Conservation (phyloP, 345 rosid species). For the Bruguiera parviflora region DNA sequence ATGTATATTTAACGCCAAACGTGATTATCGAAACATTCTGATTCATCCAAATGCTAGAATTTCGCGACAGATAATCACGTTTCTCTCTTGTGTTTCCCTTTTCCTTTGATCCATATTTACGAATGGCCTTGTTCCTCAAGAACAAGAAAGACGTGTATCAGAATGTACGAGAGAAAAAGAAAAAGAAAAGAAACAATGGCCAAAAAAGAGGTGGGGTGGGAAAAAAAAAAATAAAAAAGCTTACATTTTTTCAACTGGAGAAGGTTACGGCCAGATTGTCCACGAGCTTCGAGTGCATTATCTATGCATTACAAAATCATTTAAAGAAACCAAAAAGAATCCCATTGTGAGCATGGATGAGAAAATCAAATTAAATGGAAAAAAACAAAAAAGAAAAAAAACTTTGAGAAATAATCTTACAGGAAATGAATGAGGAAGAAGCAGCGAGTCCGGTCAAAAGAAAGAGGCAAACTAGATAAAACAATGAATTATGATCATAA, state of each 20-base stretch:
- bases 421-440: constrained; percentile 37
- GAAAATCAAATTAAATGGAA: background rate
- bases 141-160: too few species aligned
- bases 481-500: constrained; percentile 1
- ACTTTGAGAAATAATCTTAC: constrained; percentile 25
- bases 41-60: too few species aligned
- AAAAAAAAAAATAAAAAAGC: background rate
- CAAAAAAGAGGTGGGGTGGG: background rate
- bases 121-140: too few species aligned
- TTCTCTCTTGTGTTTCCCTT: background rate
- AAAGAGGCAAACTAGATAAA: constrained; percentile 28
- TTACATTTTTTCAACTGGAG: constrained; percentile 60
- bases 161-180: background rate
- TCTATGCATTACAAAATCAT: constrained; percentile 32
- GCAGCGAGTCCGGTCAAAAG: constrained; percentile 28
- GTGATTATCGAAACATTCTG: too few species aligned
- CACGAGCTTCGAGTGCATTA: constrained; percentile 37
- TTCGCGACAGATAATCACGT: too few species aligned
- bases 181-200: background rate
- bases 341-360: background rate
- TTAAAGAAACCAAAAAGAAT: background rate
- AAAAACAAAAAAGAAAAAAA: background rate
- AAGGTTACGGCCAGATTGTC: constrained; percentile 50
- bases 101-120: too few species aligned
- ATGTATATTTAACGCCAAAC: too few species aligned